Evolutionary conservation across 768 basidiomycete species (phyloP), one percentile per base, ranked within the genome.

Genomic region (Hygrophorus pudorinus): DNA sequence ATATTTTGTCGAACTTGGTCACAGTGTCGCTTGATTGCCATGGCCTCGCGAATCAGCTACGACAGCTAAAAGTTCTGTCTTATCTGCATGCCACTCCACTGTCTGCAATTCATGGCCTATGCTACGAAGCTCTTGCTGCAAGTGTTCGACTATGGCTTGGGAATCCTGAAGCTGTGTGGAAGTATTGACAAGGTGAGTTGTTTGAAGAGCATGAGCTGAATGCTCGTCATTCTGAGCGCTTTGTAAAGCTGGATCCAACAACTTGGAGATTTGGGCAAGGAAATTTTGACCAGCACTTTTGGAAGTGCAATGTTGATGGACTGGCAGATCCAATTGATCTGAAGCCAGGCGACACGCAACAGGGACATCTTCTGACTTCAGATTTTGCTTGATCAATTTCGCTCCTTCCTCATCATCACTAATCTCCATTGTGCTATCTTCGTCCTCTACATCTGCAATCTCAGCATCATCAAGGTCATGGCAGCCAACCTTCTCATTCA

Each of bases 401-500:
- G 14, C 39, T 5, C 29, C 20, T 11, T 16, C 39, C 8, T 17
- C 14, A n/a, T 40, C 24, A 27, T 28, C 20, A 32, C 30, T 17
- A 11, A 35, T 14, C 24, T n/a, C 14, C 12, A 14, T 9, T 9
- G 30, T 17, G 30, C 21, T 27, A 27, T 24, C 39, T 5, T 21
- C 32, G 12, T 31, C 29, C 8, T n/a, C n/a, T 5, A 14, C 37
- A 3, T 38, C 37, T 4, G 2, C 49, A 9, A 54, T 46, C 5
- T 46, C 46, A 34, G 39, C 24, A 27, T 56, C 48, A 13, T 50
- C 34, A 20, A 60, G 47, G 5, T 55, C 47, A 1, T 44, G 34
- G 10, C 51, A 53, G 2, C 55, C 54, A 17, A 48, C 50, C 14
- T 41, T 34, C 33, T 56, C 53, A 29, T 53, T 54, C 27, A 60